These are phyloP conservation scores for Fusarium sp. DNA, from an alignment of 2,329 filamentous ascomycete species.

Conservation along the genomic window DNA sequence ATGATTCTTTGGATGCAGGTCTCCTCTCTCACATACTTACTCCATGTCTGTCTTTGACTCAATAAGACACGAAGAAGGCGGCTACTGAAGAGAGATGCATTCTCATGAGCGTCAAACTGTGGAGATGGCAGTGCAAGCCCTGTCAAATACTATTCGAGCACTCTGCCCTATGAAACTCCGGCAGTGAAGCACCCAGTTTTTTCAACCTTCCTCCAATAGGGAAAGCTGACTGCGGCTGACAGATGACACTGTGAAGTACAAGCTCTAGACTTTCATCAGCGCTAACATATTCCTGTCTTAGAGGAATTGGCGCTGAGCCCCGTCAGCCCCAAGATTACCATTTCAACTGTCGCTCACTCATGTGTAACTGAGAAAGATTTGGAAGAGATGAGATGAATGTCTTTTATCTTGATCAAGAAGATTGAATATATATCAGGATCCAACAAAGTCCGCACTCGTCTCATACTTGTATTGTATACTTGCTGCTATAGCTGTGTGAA, in stretches of 20 bases:
- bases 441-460: neutral
- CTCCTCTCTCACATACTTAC: neutral
- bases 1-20: neutral
- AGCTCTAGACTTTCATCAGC: constrained; percentile 8
- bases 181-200: constrained; percentile 13
- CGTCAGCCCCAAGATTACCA: constrained; percentile 28
- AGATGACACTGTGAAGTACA: constrained; percentile 29
- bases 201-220: constrained; percentile 13
- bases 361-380: neutral
- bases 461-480: neutral
- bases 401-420: neutral
- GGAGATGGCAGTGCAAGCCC: constrained; percentile 31
- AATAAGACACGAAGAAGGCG: neutral
- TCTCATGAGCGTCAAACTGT: constrained; percentile 9
- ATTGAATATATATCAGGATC: neutral
- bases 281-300: constrained; percentile 23
- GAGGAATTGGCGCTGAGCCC: constrained; percentile 30
- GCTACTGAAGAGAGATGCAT: neutral
- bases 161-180: constrained; percentile 39
- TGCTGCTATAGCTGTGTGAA: neutral
- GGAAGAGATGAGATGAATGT: neutral
- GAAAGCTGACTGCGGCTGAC: constrained; percentile 33
- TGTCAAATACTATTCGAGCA: constrained; percentile 1
- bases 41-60: neutral
- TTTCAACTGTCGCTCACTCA: neutral